Evolutionary conservation across 2,329 filamentous ascomycete species (phyloP).

Genomic region (Colletotrichum truncatum): DNA sequence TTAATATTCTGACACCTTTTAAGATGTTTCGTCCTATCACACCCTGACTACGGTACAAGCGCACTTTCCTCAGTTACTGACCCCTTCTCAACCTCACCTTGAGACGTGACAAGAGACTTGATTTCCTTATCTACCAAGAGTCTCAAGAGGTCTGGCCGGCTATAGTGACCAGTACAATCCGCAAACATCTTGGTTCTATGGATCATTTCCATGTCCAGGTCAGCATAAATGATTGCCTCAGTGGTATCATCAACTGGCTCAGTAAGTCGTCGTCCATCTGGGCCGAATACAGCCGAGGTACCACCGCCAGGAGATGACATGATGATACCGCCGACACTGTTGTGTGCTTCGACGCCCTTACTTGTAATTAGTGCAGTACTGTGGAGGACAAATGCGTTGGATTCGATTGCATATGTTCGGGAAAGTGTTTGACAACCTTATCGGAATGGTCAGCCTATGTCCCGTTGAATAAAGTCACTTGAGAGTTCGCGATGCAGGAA

Average conservation of each 20-base stretch:
- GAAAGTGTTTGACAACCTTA: slow-evolving; percentile 44
- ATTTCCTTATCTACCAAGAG: slow-evolving; percentile 32
- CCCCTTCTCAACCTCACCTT: neutral
- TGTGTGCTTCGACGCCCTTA: slow-evolving; percentile 49
- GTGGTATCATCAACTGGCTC: slow-evolving; percentile 46
- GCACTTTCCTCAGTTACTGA: neutral
- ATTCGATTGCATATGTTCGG: slow-evolving; percentile 51
- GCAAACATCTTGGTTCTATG: slow-evolving; percentile 50
- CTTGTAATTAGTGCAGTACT: slow-evolving; percentile 50
- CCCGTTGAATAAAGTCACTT: neutral
- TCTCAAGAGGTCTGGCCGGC: slow-evolving; percentile 50
- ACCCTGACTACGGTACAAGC: neutral
- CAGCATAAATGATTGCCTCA: slow-evolving; percentile 60
- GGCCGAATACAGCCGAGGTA: slow-evolving; percentile 59
- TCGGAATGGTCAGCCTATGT: slow-evolving; percentile 37
- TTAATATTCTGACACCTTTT: no score
- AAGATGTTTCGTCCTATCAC: no score
- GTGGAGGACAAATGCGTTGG: slow-evolving; percentile 50
- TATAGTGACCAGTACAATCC: slow-evolving; percentile 48
- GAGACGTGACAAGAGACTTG: neutral
- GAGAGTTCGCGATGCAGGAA: slow-evolving; percentile 1
- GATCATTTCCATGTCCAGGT: slow-evolving; percentile 56
- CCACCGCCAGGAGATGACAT: slow-evolving; percentile 52
- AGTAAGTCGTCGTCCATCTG: slow-evolving; percentile 57
- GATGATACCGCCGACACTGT: slow-evolving; percentile 46